These are phyloP conservation scores for Phytophthora aleatoria DNA, from an alignment of 352 stramenopile species.

Conservation along the genomic window DNA sequence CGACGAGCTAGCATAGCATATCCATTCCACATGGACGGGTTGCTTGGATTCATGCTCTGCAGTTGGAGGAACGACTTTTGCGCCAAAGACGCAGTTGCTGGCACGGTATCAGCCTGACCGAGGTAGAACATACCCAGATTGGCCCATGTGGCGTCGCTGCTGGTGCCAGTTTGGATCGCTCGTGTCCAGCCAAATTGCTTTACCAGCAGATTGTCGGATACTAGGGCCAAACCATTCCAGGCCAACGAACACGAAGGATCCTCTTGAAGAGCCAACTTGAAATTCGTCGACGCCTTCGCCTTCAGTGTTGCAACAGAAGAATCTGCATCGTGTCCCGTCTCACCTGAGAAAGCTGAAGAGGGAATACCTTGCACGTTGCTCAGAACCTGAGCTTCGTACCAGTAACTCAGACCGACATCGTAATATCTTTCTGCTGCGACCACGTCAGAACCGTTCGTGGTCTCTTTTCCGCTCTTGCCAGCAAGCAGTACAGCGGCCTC, in stretches of 20 bases:
- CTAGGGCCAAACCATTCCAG: constrained; percentile 83
- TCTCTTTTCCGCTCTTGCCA: constrained; percentile 13
- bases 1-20: constrained; percentile 78
- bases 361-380: constrained; percentile 38
- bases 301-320: constrained; percentile 33
- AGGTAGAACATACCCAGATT: constrained; percentile 89
- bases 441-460: constrained; percentile 5
- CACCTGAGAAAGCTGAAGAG: constrained; percentile 48
- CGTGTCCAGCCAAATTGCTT: constrained; percentile 87
- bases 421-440: constrained; percentile 58
- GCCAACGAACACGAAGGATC: constrained; percentile 56
- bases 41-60: constrained; percentile 81
- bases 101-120: constrained; percentile 36
- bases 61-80: constrained; percentile 84
- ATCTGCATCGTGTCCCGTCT: constrained; percentile 7
- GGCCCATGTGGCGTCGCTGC: constrained; percentile 73
- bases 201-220: constrained; percentile 57
- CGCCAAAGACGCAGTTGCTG: constrained; percentile 45
- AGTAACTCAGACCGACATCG: constrained; percentile 73
- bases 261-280: constrained; percentile 51
- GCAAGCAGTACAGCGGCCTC: constrained; percentile 38
- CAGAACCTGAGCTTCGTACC: constrained; percentile 74
- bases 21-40: constrained; percentile 87
- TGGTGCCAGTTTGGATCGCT: constrained; percentile 60
- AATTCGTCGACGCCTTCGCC: constrained; percentile 40